Conservation (phyloP, 2,329 filamentous ascomycete genomes). For the Colletotrichum sp. region DNA sequence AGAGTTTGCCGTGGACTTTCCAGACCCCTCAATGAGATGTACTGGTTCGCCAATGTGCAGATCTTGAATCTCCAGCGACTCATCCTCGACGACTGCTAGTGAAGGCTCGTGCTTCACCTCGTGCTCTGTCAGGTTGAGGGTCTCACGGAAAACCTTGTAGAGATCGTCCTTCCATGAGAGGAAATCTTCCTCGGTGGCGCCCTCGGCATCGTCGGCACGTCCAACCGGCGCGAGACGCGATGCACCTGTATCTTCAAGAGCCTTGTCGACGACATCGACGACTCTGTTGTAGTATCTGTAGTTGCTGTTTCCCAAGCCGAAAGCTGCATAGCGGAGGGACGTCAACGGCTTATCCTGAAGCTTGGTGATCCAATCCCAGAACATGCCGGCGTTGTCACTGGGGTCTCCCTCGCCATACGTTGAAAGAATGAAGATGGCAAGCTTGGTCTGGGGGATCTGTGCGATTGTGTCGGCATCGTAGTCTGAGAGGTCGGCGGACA, state of each 20-base stretch:
- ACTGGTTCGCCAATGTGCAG: conserved; percentile 27
- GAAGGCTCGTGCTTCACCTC: conserved; percentile 25
- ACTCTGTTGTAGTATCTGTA: conserved; percentile 44
- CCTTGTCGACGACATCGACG: conserved; percentile 30
- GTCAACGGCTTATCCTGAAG: conserved; percentile 12
- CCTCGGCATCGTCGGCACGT: conserved; percentile 35
- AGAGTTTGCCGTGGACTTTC: conserved; percentile 15
- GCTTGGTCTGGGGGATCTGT: conserved; percentile 26
- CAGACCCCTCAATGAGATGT: conserved; percentile 1
- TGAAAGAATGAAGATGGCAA: conserved; percentile 40
- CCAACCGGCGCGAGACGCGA: conserved; percentile 30
- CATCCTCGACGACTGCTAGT: conserved; percentile 24
- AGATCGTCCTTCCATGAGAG: conserved; percentile 38
- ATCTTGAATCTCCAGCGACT: conserved; percentile 21
- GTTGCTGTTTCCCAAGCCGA: conserved; percentile 43
- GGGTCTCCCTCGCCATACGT: conserved; percentile 48
- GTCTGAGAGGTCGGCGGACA: conserved; percentile 51
- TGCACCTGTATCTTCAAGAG: conserved; percentile 30
- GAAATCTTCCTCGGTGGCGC: conserved; percentile 40
- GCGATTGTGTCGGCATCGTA: conserved; percentile 47
- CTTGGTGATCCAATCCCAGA: conserved; percentile 33
- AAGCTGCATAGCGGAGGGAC: conserved; percentile 36
- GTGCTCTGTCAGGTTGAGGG: conserved; percentile 27
- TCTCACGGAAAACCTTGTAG: conserved; percentile 22
- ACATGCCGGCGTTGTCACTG: conserved; percentile 37